Base-by-base conservation (phyloP, 2,329 filamentous ascomycete species). In the Talaromyces rugulosus region DNA sequence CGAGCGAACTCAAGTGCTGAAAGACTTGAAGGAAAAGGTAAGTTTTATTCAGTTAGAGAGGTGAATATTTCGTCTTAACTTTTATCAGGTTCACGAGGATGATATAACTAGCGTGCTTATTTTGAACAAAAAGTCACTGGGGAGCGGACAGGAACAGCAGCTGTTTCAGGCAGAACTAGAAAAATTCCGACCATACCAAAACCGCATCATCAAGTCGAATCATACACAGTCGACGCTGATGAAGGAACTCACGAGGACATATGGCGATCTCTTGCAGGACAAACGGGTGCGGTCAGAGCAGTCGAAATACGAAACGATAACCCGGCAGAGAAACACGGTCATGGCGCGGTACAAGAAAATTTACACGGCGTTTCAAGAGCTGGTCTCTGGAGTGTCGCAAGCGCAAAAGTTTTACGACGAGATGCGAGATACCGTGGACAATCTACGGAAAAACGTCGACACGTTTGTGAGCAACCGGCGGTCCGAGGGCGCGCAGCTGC, bases 71-170 rank as follows among this genome's bases (percentile, higher is more conserved):
- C 16, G 6, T 53, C 47, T 50, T 50, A 44, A 58, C 28, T 58
- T 30, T n/a, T 55, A n/a, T 14, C 40, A 97, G 94, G 89, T 94
- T 59, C 94, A 96, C 77, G 92, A 90, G 67, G 96, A 99, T 71
- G 96, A 99, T 71, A 99, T 99, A 66, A 97, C 93, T 5, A 95
- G 96, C 71, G 93, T 98, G 12, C 82, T 99, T 63, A 99, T 99
- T 61, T 81, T 99, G 63, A 99, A 99, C 82, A 98, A 98, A 75
- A 99, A 98, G 77, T 89, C 92, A 1, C 94, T 98, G 70, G 85
- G 92, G 23, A 63, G 55, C 40, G 96, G 92, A 71, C 94, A 95
- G 70, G 95, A 99, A 75, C 88, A 83, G 12, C 92, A 96, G 70
- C 84, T 99, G 2, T 99, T 99, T 78, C 90, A 97, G 73, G 88